Conservation (phyloP, 768 basidiomycete genomes). For the Termitomyces sp. region DNA sequence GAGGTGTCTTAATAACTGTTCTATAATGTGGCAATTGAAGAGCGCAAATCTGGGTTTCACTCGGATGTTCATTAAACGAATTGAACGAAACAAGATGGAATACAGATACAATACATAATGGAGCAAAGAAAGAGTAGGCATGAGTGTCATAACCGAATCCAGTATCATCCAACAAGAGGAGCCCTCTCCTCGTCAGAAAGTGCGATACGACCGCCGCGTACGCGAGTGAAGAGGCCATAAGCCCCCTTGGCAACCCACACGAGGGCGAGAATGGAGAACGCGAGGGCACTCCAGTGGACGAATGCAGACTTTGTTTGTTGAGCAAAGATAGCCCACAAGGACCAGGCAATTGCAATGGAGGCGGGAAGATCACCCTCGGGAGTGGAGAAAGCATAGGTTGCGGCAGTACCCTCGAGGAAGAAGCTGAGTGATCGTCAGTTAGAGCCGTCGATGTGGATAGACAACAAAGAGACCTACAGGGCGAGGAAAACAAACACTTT, state of each 20-base stretch:
- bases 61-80: too few species aligned
- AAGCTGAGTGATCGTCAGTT: slow-evolving; percentile 39
- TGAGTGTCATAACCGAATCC: neutral
- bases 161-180: slow-evolving; percentile 54
- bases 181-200: slow-evolving; percentile 86
- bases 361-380: slow-evolving; percentile 91
- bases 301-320: slow-evolving; percentile 65
- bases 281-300: slow-evolving; percentile 89
- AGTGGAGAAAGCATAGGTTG: slow-evolving; percentile 91
- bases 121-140: neutral
- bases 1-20: too few species aligned
- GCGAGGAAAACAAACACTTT: slow-evolving; percentile 94
- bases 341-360: slow-evolving; percentile 86
- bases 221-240: slow-evolving; percentile 45
- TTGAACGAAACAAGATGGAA: neutral
- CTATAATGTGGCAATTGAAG: too few species aligned
- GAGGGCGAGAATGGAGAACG: slow-evolving; percentile 77
- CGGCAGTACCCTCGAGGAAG: slow-evolving; percentile 89
- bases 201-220: slow-evolving; percentile 47
- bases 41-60: too few species aligned
- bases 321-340: slow-evolving; percentile 89
- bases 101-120: neutral
- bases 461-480: slow-evolving; percentile 44
- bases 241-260: slow-evolving; percentile 81
- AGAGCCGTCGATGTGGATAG: slow-evolving; percentile 2